Conservation (phyloP, 1,139 yeast genomes). For the Scheffersomyces illinoinensis region DNA sequence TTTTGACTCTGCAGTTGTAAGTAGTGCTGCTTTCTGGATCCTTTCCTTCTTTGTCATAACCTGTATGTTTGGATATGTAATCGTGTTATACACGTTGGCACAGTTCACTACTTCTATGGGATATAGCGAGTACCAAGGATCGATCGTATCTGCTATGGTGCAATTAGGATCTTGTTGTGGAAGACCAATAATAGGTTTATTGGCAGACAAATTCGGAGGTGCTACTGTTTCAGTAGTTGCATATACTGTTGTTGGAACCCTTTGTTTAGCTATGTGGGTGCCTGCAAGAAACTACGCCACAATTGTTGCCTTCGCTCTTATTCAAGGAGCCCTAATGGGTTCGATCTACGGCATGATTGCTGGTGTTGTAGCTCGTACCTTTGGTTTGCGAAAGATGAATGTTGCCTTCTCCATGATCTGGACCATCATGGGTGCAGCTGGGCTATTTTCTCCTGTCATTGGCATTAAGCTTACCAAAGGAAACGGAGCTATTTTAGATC, state of each 20-base stretch:
- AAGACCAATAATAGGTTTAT: slow-evolving; percentile 47
- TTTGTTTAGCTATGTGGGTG: slow-evolving; percentile 59
- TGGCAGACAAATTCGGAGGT: slow-evolving; percentile 49
- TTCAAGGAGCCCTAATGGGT: slow-evolving; percentile 55
- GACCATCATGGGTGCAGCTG: slow-evolving; percentile 47
- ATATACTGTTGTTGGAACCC: slow-evolving; percentile 34
- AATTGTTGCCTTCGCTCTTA: slow-evolving; percentile 45
- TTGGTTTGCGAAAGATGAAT: slow-evolving; percentile 51
- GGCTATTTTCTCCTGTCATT: slow-evolving; percentile 53
- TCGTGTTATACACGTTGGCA: slow-evolving; percentile 35
- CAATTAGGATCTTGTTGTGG: slow-evolving; percentile 41
- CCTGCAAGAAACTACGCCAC: slow-evolving; percentile 57
- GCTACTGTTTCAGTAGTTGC: slow-evolving; percentile 39
- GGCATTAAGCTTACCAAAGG: slow-evolving; percentile 48
- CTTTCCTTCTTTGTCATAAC: slow-evolving; percentile 26
- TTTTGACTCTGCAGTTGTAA: slow-evolving; percentile 22
- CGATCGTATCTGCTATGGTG: slow-evolving; percentile 53
- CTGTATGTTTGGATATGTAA: slow-evolving; percentile 42
- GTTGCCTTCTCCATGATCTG: slow-evolving; percentile 50
- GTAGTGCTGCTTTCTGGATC: slow-evolving; percentile 30
- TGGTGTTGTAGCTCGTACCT: slow-evolving; percentile 21
- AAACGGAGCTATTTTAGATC: slow-evolving; percentile 26
- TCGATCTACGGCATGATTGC: slow-evolving; percentile 35
- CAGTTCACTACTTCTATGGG: slow-evolving; percentile 31
- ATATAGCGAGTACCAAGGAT: slow-evolving; percentile 32